These are phyloP conservation scores for Saccharomycodes ludwigii DNA, from an alignment of 805 yeast genomes.

Conservation along the genomic window DNA sequence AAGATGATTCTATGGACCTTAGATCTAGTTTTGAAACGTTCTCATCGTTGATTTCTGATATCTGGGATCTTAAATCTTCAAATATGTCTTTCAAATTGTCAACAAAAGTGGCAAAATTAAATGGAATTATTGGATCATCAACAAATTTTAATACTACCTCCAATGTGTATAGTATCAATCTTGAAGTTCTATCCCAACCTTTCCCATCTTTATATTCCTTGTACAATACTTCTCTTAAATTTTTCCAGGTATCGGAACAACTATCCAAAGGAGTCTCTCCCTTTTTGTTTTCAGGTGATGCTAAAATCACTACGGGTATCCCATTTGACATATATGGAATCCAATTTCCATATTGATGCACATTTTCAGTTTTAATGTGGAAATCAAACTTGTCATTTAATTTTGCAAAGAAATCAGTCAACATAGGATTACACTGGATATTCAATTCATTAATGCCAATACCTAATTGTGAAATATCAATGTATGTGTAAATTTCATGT, in stretches of 20 bases:
- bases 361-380: slow-evolving; percentile 15
- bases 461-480: slow-evolving; percentile 45
- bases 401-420: slow-evolving; percentile 35
- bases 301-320: slow-evolving; percentile 26
- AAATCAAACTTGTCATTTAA: slow-evolving; percentile 17
- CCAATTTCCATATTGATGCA: slow-evolving; percentile 45
- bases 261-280: slow-evolving; percentile 46
- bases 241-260: slow-evolving; percentile 53
- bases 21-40: slow-evolving; percentile 18
- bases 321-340: slow-evolving; percentile 56
- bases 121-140: slow-evolving; percentile 71
- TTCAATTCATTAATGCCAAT: slow-evolving; percentile 43
- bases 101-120: slow-evolving; percentile 38
- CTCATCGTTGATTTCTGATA: slow-evolving; percentile 20
- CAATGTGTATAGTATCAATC: slow-evolving; percentile 44
- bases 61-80: slow-evolving; percentile 29
- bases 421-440: slow-evolving; percentile 52
- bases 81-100: slow-evolving; percentile 30
- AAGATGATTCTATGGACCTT: slow-evolving; percentile 17
- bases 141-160: slow-evolving; percentile 43
- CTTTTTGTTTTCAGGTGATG: slow-evolving; percentile 11
- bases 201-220: slow-evolving; percentile 33
- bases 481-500: slow-evolving; percentile 52
- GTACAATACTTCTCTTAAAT: slow-evolving; percentile 27
- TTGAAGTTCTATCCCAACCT: slow-evolving; percentile 40